Base-by-base conservation (phyloP, 805 yeast species). In the Candida sonorensis region DNA sequence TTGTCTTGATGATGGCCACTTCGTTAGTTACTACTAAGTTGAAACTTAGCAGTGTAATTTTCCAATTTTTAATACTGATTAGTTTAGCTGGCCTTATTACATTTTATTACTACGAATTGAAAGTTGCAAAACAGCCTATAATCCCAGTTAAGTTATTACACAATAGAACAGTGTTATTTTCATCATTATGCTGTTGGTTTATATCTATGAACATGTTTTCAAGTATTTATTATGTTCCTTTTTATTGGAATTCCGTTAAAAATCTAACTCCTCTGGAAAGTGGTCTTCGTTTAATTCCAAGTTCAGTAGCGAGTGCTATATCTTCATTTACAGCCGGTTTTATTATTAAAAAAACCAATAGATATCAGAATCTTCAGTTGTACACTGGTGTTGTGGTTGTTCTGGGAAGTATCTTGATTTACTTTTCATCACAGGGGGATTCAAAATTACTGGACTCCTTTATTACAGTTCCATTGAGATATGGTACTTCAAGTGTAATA, bases 311-410 rank as follows among this genome's bases (percentile, higher is more conserved):
- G 10, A 76, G 78, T 8, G 72, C 87, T 0, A 31, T 59, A 14
- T 88, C 90, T 2, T 80, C 92, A 0, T 61, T 83, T 14, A 62
- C 66, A 3, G 65, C 84, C 2, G 94, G 94, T 1, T 32, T 69
- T 18, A 69, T 75, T 55, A 81, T 83, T 79, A 72, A 67, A 37
- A 57, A 46, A 15, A 79, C 92, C 0, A 90, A 90, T 2, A 69
- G 63, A 32, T 84, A 84, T 54, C 68, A 71, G 46, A 50, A 45
- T 4, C 60, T 77, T 27, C 64, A 69, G 7, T 51, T 71, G 0
- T 18, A 49, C 10, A 55, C 70, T 10, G 69, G 75, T 2, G 12
- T 64, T 6, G 16, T 70, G 6, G 48, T 75, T 5, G 44, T 74
- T 3, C 13, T 66, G 3, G 90, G 90, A 5, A 53, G 66, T 27